Evolutionary conservation across 2,329 filamentous ascomycete species (phyloP), one percentile per base, ranked within the genome.

Genomic region (Diplodia intermedia): DNA sequence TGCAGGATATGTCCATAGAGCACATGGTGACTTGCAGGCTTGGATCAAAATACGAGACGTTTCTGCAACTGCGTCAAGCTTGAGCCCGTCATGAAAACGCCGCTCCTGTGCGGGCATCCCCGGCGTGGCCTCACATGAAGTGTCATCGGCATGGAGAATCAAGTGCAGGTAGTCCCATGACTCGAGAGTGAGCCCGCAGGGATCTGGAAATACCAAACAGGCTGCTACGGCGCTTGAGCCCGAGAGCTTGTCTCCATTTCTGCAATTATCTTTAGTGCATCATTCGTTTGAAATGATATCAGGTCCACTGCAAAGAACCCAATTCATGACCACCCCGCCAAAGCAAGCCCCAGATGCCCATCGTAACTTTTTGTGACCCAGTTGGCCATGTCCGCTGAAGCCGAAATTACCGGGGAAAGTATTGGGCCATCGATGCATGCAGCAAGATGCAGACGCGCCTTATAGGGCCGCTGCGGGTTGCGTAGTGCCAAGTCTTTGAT

Each of bases 401-500:
- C 7, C 60, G 47, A 52, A 40, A 63, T 52, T 38, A 52, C n/a
- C 60, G 20, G 43, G 15, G 20, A 20, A 23, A 38, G 18, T 18
- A 31, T 61, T 18, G 50, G 60, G 9, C 26, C n/a, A n/a, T 52
- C 6, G 23, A 40, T n/a, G 23, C 18, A 49, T 31, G 40, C 54
- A 43, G 23, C 26, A 47, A 23, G 40, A 40, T n/a, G 20, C 65
- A 20, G 26, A 52, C 23, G 8, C 15, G 31, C 33, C 33, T 62
- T 56, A 67, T 40, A 67, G 56, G 4, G 66, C 66, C 29, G 66
- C 54, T 52, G 49, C 31, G 31, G 66, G 57, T 15, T 68, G 66
- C 18, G 60, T 65, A 8, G 66, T 56, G 47, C 66, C 66, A 23
- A 68, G 79, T 23, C 81, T 77, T 68, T 81, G 78, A 75, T 85